Base-by-base conservation (phyloP, 139 green algal species). In the Penium margaritaceum region DNA sequence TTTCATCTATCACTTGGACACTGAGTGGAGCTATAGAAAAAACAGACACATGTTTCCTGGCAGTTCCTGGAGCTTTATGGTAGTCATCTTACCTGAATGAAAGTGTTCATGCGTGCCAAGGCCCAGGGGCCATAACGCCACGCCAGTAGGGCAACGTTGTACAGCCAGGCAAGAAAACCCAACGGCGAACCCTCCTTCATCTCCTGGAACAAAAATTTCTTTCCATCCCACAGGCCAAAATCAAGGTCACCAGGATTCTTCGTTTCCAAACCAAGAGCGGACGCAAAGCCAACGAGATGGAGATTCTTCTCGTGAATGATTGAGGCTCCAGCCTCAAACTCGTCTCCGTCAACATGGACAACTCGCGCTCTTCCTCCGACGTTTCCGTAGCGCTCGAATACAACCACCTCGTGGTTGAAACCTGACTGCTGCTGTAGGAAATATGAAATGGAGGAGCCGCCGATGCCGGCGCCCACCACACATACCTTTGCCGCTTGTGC, bases 221-320 rank as follows among this genome's bases (percentile, higher is more conserved):
- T 69, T 5, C 68, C 68, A 27, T 21, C 29, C 68, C 68, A 76
- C 37, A 76, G 43, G 27, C 68, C 68, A 34, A 70, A 24, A 21
- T 43, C 66, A 41, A 36, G 32, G 46, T 67, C 41, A 35, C 37
- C 19, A 3, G 39, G 30, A 9, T 19, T 12, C 32, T 27, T 17
- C 4, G 24, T 44, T 6, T 67, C 33, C 36, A 76, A 51, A 14
- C 68, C 7, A 15, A 76, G 41, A 29, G 33, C 30, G 21, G 70
- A 5, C 36, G 68, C 68, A 41, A 76, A 70, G 24, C 29, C 19
- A 24, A 67, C 68, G 37, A 76, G 39, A n/a, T 76, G 68, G 15
- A 67, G 68, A 30, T 76, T 76, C 39, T 67, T 51, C 17, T 36
- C 46, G 46, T 76, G 68, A 19, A 76, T 76, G 27, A 76, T 76